Percentiles rank a stretch among this genome's conserved stretches.
Conservation (phyloP, 148 eudicot genomes). For the Linanthus parryae region DNA sequence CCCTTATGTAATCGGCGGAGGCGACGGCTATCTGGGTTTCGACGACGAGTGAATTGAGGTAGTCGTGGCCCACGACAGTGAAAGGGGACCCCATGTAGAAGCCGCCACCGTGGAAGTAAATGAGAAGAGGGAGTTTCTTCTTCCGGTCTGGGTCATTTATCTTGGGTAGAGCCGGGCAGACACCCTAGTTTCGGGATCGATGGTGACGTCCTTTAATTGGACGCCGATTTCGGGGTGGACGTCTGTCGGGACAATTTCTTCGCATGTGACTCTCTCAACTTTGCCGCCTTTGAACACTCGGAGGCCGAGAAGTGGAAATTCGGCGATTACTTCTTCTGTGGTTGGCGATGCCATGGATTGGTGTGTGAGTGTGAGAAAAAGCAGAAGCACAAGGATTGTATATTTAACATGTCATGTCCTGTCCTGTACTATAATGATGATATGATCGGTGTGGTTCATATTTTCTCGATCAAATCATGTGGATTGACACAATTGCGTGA, state of each 20-base stretch:
- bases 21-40: too few species aligned
- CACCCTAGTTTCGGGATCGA: slow-evolving; percentile 12
- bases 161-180: slow-evolving; percentile 36
- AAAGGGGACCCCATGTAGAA: slow-evolving; percentile 27
- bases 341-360: neutral
- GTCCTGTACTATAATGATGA: too few species aligned
- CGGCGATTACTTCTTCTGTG: neutral
- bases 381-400: too few species aligned
- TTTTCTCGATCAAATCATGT: too few species aligned
- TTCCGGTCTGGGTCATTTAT: neutral
- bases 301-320: slow-evolving; percentile 2
- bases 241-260: slow-evolving; percentile 11
- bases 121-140: slow-evolving; percentile 36
- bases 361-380: too few species aligned
- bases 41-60: too few species aligned
- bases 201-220: slow-evolving; percentile 26
- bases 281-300: slow-evolving; percentile 28
- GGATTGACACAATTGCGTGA: too few species aligned
- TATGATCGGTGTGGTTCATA: too few species aligned
- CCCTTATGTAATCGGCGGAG: too few species aligned
- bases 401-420: too few species aligned
- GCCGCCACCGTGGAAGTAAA: slow-evolving; percentile 53
- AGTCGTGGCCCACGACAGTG: slow-evolving; percentile 12
- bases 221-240: slow-evolving; percentile 12
- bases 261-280: too few species aligned